phyloP scores from a whole-genome alignment of 2,329 filamentous ascomycete genomes.

The Fonsecaea nubica region DNA sequence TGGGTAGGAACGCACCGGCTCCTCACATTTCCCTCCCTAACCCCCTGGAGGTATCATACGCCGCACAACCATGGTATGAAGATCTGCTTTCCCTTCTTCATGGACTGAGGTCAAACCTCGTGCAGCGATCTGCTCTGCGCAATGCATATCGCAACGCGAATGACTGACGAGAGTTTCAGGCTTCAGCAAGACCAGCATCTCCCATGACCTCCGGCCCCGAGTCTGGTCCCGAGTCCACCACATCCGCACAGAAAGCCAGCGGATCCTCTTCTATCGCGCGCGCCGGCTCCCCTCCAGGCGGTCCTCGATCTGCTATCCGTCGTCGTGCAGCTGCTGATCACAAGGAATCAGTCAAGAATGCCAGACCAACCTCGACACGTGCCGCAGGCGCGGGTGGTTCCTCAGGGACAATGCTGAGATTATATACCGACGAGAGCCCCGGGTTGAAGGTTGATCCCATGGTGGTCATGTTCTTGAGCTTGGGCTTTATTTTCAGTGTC shows the following conservation, averaged over 20 bases:
- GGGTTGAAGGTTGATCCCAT: slow-evolving; percentile 98
- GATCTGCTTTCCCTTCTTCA: background rate
- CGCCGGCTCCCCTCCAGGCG: slow-evolving; percentile 86
- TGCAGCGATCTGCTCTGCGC: background rate
- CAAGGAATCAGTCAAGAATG: slow-evolving; percentile 96
- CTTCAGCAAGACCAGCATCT: slow-evolving; percentile 45
- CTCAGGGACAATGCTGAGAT: slow-evolving; percentile 97
- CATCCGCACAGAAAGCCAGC: slow-evolving; percentile 61
- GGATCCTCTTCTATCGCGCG: slow-evolving; percentile 75
- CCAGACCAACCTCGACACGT: slow-evolving; percentile 86
- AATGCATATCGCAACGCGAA: background rate
- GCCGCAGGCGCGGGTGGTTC: slow-evolving; percentile 93
- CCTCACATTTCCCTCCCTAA: too few relatives aligned
- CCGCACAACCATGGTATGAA: slow-evolving; percentile 18
- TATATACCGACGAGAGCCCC: slow-evolving; percentile 98
- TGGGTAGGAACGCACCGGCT: background rate
- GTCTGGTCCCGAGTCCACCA: slow-evolving; percentile 54
- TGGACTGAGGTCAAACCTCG: background rate
- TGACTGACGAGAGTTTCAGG: slow-evolving; percentile 19
- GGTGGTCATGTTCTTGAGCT: slow-evolving; percentile 91
- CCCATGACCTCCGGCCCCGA: slow-evolving; percentile 54
- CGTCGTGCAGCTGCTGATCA: slow-evolving; percentile 94
- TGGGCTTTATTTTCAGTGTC: slow-evolving; percentile 99
- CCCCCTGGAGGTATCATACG: slow-evolving; percentile 6
- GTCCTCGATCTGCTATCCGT: slow-evolving; percentile 92